Evolutionary conservation across 2,329 filamentous ascomycete genomes (phyloP), one percentile per base, ranked within the genome.

Genomic region (Helminthosporium solani): DNA sequence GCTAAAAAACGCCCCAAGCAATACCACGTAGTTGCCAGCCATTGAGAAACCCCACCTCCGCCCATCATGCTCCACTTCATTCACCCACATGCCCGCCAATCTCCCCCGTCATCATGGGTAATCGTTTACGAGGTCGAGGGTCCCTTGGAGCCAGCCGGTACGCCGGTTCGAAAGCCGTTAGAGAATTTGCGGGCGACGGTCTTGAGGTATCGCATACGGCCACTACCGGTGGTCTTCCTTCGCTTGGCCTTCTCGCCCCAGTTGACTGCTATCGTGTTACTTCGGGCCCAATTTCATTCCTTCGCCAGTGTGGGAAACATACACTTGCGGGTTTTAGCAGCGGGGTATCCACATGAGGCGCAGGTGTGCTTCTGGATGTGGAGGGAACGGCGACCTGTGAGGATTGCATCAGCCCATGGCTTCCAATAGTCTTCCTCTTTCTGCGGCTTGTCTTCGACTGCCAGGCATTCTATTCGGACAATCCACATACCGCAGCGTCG

Each of bases 351-450:
- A 84, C 94, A 99, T 71, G 82, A 84, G 67, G 92, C 77, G 83
- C 94, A 99, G 74, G 90, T 95, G 79, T 96, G 87, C 88, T 99
- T 99, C 84, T 99, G 94, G 81, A 97, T 86, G 87, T 99, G 94
- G 78, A 96, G 86, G 71, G 94, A 96, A 75, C 94, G 91, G 75
- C 88, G 87, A 79, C 92, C 90, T 95, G 62, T 42, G 35, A 37
- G 51, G 48, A 52, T 19, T 35, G 59, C 50, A 53, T 64, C 59
- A 72, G 62, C 57, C 47, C 64, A 71, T 18, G 63, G 66, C 65
- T 57, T 37, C 46, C 43, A 21, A 31, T 31, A 20, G 20, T 37
- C 40, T 42, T 34, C 44, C 42, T 38, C 23, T 44, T 33, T 38
- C 45, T 38, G 31, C 35, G 19, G 38, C 46, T 27, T n/a, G 46